These are phyloP conservation scores for Citrus mangshanensis DNA, from an alignment of 345 rosid species.

Conservation along the genomic window DNA sequence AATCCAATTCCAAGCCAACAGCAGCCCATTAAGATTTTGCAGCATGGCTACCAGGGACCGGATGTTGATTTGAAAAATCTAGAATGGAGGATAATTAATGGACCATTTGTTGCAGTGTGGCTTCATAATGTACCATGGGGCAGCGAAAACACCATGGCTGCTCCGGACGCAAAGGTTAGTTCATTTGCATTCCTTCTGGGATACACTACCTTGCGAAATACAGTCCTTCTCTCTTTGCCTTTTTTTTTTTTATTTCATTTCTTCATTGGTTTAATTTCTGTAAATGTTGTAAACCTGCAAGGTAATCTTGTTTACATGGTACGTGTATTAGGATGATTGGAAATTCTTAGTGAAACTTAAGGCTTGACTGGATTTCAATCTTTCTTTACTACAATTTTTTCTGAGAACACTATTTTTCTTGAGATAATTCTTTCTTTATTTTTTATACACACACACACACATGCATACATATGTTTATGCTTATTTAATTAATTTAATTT, in stretches of 20 bases:
- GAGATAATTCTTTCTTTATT: neutral
- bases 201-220: neutral
- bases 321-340: neutral
- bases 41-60: slow-evolving; percentile 64
- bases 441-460: neutral
- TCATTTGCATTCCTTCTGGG: slow-evolving; percentile 8
- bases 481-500: too few species aligned
- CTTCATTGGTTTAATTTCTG: neutral
- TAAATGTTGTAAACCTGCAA: neutral
- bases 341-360: neutral
- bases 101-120: slow-evolving; percentile 95
- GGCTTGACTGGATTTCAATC: neutral
- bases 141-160: slow-evolving; percentile 71
- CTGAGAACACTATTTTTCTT: neutral
- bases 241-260: neutral
- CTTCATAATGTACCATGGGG: slow-evolving; percentile 99
- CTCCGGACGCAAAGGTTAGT: slow-evolving; percentile 90
- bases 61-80: slow-evolving; percentile 39
- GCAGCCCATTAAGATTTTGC: slow-evolving; percentile 20
- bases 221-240: neutral
- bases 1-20: slow-evolving; percentile 23
- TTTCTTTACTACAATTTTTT: neutral
- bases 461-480: neutral
- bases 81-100: slow-evolving; percentile 76
- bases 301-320: neutral